Percentiles rank a stretch among this genome's conserved stretches.
Conservation (phyloP, 2,329 filamentous ascomycete genomes). For the Ceratocystis huliohia region DNA sequence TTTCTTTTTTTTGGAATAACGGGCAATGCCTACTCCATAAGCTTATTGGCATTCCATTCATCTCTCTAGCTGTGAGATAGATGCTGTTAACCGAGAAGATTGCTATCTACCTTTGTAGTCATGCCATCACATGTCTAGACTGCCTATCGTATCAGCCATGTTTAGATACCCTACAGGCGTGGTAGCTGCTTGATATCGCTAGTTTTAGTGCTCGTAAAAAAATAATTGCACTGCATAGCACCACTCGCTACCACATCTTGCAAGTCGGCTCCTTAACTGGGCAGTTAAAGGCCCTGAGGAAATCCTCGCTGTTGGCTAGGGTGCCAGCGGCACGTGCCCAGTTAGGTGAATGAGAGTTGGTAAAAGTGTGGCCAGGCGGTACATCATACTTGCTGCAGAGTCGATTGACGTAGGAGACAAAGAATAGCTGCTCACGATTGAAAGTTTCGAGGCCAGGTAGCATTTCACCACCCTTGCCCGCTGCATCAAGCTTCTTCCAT, state of each 20-base stretch:
- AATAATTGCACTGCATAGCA: too few relatives aligned
- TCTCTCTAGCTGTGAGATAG: too few relatives aligned
- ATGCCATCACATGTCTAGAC: too few relatives aligned
- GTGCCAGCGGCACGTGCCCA: slow-evolving; percentile 50
- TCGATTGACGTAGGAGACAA: slow-evolving; percentile 49
- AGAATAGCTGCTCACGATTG: slow-evolving; percentile 57
- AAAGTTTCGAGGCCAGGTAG: slow-evolving; percentile 51
- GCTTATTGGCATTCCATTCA: too few relatives aligned
- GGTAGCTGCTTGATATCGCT: too few relatives aligned
- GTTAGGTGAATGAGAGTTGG: slow-evolving; percentile 53
- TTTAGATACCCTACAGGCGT: too few relatives aligned
- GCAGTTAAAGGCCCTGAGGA: slow-evolving; percentile 55
- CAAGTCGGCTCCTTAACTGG: slow-evolving; percentile 52
- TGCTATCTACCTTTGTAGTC: too few relatives aligned
- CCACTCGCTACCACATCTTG: slow-evolving; percentile 50
- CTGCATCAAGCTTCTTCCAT: slow-evolving; percentile 47
- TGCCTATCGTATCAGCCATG: too few relatives aligned
- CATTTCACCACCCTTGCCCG: slow-evolving; percentile 34
- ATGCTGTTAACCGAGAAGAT: too few relatives aligned
- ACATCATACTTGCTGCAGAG: slow-evolving; percentile 55
- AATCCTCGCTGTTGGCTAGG: slow-evolving; percentile 54
- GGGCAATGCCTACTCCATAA: too few relatives aligned
- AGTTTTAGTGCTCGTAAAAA: too few relatives aligned
- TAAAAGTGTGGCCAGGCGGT: slow-evolving; percentile 44
- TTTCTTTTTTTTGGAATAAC: too few relatives aligned